Percentiles rank a stretch among this genome's conserved stretches.
Conservation (phyloP, 176 grass and related monocot genomes). For the Hordeum marinum region DNA sequence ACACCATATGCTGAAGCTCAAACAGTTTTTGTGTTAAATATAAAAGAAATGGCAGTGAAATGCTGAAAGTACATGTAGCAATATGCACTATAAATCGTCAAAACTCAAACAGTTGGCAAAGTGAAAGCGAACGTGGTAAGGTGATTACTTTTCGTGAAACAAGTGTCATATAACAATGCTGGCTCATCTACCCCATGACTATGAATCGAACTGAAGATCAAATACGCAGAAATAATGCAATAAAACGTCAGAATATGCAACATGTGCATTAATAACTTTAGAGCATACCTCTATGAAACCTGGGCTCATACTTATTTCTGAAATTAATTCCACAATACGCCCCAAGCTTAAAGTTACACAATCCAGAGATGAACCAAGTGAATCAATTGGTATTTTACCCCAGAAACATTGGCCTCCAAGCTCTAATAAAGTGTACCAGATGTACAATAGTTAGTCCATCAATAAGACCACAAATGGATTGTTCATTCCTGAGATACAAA, state of each 20-base stretch:
- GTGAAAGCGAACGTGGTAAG: background rate
- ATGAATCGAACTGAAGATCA: background rate
- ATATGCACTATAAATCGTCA: conserved; percentile 3
- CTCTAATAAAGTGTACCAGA: conserved; percentile 40
- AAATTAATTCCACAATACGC: conserved; percentile 44
- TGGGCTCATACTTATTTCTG: conserved; percentile 58
- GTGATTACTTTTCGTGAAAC: background rate
- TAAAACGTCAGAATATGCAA: conserved; percentile 14
- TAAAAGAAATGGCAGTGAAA: background rate
- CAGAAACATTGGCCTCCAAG: conserved; percentile 76
- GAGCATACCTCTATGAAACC: conserved; percentile 60
- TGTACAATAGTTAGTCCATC: conserved; percentile 30
- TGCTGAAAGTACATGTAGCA: background rate
- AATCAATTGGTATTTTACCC: conserved; percentile 76
- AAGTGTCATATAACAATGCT: background rate
- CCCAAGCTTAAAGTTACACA: conserved; percentile 67
- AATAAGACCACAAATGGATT: conserved; percentile 10
- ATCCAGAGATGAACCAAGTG: conserved; percentile 61
- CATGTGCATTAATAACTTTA: background rate
- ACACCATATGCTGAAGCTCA: background rate
- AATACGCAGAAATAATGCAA: background rate
- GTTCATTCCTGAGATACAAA: background rate
- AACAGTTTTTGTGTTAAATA: background rate
- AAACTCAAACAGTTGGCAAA: conserved; percentile 1
- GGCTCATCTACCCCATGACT: background rate